A percentile compares a stretch with the other conserved stretches of the same genome.
Conservation (phyloP, 257 asterid species). For the Gentiana straminea region DNA sequence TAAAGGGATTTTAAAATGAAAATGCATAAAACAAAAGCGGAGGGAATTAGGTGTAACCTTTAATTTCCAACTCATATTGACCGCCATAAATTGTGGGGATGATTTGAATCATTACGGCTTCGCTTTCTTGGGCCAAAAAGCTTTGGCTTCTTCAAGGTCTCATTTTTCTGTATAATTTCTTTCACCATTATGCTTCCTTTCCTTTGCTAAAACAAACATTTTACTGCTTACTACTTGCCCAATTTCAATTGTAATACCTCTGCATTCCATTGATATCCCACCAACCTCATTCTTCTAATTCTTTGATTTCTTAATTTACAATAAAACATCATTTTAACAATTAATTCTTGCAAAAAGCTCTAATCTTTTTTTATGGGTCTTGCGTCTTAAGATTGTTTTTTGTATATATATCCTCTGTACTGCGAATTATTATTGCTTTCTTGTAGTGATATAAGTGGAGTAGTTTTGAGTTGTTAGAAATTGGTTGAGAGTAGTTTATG, state of each 20-base stretch:
- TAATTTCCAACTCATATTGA: constrained; percentile 25
- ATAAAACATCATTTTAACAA: background rate
- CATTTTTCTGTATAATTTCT: constrained; percentile 17
- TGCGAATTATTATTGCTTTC: background rate
- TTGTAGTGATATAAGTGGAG: constrained; percentile 12
- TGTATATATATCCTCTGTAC: background rate
- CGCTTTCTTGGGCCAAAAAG: constrained; percentile 50
- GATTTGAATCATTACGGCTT: constrained; percentile 42
- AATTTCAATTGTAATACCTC: background rate
- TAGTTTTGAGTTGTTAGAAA: constrained; percentile 10
- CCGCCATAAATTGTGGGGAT: constrained; percentile 45
- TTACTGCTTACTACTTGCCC: background rate
- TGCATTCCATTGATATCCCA: background rate
- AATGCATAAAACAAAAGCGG: too few species aligned
- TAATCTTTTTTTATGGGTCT: constrained; percentile 9
- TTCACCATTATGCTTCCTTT: background rate
- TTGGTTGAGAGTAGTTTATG: constrained; percentile 28
- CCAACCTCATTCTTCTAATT: constrained; percentile 5
- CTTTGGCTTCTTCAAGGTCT: constrained; percentile 28
- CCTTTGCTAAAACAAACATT: background rate
- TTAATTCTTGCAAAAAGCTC: constrained; percentile 5
- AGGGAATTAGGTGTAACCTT: background rate
- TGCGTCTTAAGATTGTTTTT: constrained; percentile 12
- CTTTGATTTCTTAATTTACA: background rate
- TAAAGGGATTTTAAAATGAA: too few species aligned